These are phyloP conservation scores for Colletotrichum eleusines DNA, from an alignment of 2,329 filamentous ascomycete species.

Conservation along the genomic window DNA sequence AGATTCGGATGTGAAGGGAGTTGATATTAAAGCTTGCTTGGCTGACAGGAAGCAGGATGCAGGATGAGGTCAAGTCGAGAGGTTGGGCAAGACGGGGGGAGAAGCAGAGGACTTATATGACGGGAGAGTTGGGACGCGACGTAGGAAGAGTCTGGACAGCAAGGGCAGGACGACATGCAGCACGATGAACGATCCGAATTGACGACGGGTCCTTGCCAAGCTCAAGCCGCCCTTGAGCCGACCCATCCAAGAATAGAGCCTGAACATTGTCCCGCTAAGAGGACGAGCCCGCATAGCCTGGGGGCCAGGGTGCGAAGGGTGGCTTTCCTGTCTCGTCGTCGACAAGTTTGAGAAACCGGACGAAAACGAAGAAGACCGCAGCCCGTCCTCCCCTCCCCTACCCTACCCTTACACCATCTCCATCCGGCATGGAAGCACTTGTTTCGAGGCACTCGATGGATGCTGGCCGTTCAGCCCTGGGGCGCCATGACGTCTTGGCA, in stretches of 20 bases:
- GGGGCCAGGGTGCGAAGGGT: conserved; percentile 10
- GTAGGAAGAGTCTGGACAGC: conserved; percentile 12
- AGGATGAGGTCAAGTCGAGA: conserved; percentile 13
- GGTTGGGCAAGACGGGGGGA: conserved; percentile 5
- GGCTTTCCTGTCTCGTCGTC: conserved; percentile 23
- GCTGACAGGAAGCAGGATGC: neutral
- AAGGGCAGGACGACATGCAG: conserved; percentile 18
- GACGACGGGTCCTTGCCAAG: conserved; percentile 30
- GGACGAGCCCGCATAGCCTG: conserved; percentile 19
- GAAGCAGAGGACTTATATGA: conserved; percentile 29
- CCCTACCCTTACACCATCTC: neutral
- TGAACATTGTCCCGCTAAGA: conserved; percentile 3
- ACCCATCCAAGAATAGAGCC: conserved; percentile 35
- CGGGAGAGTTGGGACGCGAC: conserved; percentile 24
- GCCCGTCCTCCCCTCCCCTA: neutral
- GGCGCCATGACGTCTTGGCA: conserved; percentile 34
- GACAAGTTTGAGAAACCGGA: conserved; percentile 32
- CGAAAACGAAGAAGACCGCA: conserved; percentile 20
- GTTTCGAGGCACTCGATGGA: conserved; percentile 8
- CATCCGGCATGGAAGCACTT: conserved; percentile 20
- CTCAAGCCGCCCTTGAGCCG: conserved; percentile 13
- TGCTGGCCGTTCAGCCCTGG: conserved; percentile 32
- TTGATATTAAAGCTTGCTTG: conserved; percentile 17
- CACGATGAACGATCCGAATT: conserved; percentile 11
- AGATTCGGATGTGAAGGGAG: neutral